Conservation (phyloP, 2,329 filamentous ascomycete species). For the Alternaria ethzedia region DNA sequence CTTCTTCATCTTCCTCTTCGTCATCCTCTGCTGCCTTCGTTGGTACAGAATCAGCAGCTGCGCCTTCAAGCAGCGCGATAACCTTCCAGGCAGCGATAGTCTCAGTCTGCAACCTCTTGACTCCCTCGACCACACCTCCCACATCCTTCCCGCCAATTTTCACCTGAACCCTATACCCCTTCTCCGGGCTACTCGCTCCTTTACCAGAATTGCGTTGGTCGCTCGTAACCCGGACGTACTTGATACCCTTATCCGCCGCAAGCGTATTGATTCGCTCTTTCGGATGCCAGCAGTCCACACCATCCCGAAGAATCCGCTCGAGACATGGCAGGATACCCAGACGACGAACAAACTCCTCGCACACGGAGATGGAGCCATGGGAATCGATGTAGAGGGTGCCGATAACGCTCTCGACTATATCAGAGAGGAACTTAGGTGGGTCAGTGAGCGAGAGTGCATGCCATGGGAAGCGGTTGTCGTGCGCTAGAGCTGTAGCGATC, state of each 20-base stretch:
- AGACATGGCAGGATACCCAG: constrained; percentile 72
- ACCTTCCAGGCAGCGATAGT: constrained; percentile 48
- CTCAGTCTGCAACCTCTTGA: constrained; percentile 47
- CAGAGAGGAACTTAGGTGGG: constrained; percentile 33
- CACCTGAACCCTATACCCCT: constrained; percentile 41
- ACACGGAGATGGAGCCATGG: constrained; percentile 47
- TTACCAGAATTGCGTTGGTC: constrained; percentile 10
- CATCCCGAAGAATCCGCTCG: constrained; percentile 62
- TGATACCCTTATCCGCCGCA: constrained; percentile 60
- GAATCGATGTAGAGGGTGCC: constrained; percentile 86
- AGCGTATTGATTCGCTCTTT: constrained; percentile 72
- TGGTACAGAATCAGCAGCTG: neutral
- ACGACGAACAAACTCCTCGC: constrained; percentile 64
- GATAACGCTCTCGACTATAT: constrained; percentile 76
- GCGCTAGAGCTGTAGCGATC: constrained; percentile 60
- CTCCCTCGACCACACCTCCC: constrained; percentile 40
- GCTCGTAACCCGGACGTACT: constrained; percentile 55
- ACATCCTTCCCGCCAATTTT: constrained; percentile 44
- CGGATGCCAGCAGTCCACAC: constrained; percentile 63
- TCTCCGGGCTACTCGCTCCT: neutral
- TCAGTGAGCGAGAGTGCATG: constrained; percentile 66
- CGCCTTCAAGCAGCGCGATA: constrained; percentile 27
- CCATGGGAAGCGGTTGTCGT: constrained; percentile 75
- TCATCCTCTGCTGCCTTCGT: constrained; percentile 4
- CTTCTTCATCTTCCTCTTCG: constrained; percentile 22